These are phyloP conservation scores for Parmelia sp. DNA, from an alignment of 495 filamentous ascomycete species.

Conservation along the genomic window DNA sequence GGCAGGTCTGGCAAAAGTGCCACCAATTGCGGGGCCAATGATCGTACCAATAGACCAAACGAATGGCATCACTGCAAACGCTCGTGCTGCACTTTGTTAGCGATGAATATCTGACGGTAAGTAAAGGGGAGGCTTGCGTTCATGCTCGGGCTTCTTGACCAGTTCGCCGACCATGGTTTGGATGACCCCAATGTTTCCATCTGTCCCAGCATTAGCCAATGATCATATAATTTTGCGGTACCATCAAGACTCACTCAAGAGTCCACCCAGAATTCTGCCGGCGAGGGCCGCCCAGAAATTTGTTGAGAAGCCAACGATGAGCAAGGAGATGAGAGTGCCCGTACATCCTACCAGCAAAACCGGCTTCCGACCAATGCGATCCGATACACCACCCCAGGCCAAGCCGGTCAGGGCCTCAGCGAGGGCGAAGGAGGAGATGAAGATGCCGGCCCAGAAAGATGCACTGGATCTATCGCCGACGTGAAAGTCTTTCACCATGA, in stretches of 20 bases:
- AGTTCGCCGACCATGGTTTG: constrained; percentile 90
- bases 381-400: constrained; percentile 78
- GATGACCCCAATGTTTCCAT: constrained; percentile 84
- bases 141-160: constrained; percentile 71
- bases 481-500: constrained; percentile 67
- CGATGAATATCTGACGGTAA: background rate
- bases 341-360: constrained; percentile 71
- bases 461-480: constrained; percentile 63
- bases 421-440: constrained; percentile 77
- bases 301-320: constrained; percentile 74
- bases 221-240: background rate
- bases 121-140: constrained; percentile 53
- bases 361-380: constrained; percentile 77
- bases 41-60: constrained; percentile 84
- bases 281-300: constrained; percentile 72
- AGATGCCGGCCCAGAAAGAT: constrained; percentile 76
- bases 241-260: constrained; percentile 45
- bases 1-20: constrained; percentile 67
- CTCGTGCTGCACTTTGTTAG: constrained; percentile 48
- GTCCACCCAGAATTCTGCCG: constrained; percentile 69
- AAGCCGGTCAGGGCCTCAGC: constrained; percentile 76
- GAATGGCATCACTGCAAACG: constrained; percentile 81
- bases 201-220: constrained; percentile 8
- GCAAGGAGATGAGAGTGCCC: constrained; percentile 70
- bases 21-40: constrained; percentile 74